These are phyloP conservation scores for Jimgerdemannia lactiflua DNA, from an alignment of 192 early-diverging fungal species.

Conservation along the genomic window DNA sequence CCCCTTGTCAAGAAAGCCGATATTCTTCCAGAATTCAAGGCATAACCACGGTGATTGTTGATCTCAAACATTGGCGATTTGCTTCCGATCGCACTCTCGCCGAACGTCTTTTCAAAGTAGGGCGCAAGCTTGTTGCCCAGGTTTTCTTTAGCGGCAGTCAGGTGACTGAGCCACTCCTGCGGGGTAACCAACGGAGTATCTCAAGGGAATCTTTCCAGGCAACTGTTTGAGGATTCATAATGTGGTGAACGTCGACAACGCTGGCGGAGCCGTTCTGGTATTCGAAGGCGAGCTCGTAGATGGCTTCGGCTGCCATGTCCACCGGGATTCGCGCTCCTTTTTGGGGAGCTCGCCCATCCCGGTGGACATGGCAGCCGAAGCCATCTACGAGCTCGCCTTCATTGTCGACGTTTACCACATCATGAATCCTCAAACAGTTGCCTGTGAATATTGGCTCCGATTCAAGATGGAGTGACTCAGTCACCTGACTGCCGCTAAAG, in stretches of 20 bases:
- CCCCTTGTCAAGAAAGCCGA: no score
- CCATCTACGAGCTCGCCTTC: conserved; percentile 24
- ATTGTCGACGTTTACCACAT: conserved; percentile 13
- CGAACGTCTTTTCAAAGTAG: background rate
- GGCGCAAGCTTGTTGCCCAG: conserved; percentile 7
- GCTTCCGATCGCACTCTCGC: no score
- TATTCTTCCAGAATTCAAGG: no score
- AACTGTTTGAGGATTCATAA: conserved; percentile 20
- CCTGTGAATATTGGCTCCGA: conserved; percentile 16
- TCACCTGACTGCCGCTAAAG: conserved; percentile 14
- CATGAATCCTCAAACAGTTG: conserved; percentile 17
- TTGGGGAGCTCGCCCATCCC: conserved; percentile 18
- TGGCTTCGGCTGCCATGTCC: conserved; percentile 20
- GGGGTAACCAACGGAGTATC: conserved; percentile 6
- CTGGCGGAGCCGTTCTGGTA: background rate
- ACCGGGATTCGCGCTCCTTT: conserved; percentile 13
- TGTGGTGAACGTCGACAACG: conserved; percentile 10
- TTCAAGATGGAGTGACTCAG: conserved; percentile 23
- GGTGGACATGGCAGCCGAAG: conserved; percentile 10
- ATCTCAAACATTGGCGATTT: background rate
- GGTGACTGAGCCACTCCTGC: conserved; percentile 15
- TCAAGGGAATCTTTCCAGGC: conserved; percentile 18
- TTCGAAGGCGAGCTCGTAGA: conserved; percentile 20
- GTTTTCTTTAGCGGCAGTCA: conserved; percentile 23
- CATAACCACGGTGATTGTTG: background rate